phyloP scores from a whole-genome alignment of 495 filamentous ascomycete genomes.

The Haplographium delicatum region DNA sequence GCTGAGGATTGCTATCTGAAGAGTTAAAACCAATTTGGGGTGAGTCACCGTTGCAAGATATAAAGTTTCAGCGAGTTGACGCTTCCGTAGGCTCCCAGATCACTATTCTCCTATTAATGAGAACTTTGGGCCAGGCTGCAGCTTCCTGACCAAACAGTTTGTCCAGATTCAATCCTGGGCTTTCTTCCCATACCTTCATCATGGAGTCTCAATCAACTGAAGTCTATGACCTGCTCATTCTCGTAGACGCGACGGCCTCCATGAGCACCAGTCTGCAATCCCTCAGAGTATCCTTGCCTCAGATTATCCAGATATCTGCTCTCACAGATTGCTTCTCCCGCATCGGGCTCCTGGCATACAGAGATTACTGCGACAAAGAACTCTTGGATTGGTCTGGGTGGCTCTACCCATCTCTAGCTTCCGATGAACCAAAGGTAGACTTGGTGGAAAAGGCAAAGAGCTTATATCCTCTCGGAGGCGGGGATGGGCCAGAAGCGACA shows the following conservation, averaged over 20 bases:
- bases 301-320: slow-evolving; percentile 39
- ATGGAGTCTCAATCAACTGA: background rate
- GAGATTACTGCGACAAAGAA: slow-evolving; percentile 33
- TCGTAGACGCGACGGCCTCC: slow-evolving; percentile 41
- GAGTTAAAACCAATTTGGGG: too few species aligned
- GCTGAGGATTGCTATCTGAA: too few species aligned
- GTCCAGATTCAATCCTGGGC: too few species aligned
- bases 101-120: too few species aligned
- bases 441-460: slow-evolving; percentile 5
- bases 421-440: background rate
- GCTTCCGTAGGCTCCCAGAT: too few species aligned
- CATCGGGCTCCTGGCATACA: slow-evolving; percentile 39
- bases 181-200: too few species aligned
- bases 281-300: slow-evolving; percentile 35
- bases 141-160: too few species aligned
- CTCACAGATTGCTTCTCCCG: slow-evolving; percentile 40
- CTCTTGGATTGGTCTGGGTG: slow-evolving; percentile 41
- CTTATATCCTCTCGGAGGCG: slow-evolving; percentile 19
- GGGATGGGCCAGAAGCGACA: slow-evolving; percentile 38
- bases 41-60: too few species aligned
- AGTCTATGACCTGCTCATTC: slow-evolving; percentile 32
- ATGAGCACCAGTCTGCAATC: slow-evolving; percentile 36
- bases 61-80: too few species aligned
- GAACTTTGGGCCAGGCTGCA: too few species aligned
- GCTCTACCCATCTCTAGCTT: slow-evolving; percentile 8